phyloP scores from a whole-genome alignment of 805 yeast genomes.

The Tetrapisispora fleetii region DNA sequence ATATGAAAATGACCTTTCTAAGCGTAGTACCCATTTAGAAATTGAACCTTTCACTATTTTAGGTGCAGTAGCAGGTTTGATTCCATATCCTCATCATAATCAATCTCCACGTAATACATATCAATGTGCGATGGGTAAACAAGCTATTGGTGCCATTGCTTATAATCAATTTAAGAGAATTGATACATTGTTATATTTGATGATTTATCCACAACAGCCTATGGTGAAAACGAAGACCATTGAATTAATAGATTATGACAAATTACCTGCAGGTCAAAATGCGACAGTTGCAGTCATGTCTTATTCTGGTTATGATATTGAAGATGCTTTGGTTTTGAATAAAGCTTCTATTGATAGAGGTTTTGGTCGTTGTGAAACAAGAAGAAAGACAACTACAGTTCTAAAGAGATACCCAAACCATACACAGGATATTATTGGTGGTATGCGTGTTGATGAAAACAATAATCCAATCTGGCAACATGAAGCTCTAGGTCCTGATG shows the following conservation, averaged over 20 bases:
- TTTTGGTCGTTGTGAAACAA: constrained; percentile 93
- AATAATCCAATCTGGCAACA: constrained; percentile 82
- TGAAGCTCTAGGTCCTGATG: constrained; percentile 82
- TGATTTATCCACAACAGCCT: constrained; percentile 99
- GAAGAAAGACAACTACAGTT: constrained; percentile 82
- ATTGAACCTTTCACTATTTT: constrained; percentile 95
- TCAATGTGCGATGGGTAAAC: constrained; percentile 99
- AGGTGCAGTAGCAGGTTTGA: constrained; percentile 97
- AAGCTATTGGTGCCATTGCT: constrained; percentile 99
- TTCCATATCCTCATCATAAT: constrained; percentile 99
- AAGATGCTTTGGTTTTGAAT: constrained; percentile 93
- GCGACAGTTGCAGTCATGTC: constrained; percentile 99
- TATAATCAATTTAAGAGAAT: constrained; percentile 94
- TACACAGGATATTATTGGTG: constrained; percentile 82
- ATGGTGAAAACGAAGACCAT: constrained; percentile 97
- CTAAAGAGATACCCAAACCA: constrained; percentile 90
- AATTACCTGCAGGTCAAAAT: constrained; percentile 96
- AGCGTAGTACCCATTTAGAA: constrained; percentile 75
- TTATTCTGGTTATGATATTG: constrained; percentile 97
- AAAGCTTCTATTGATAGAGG: constrained; percentile 93
- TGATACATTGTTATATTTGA: constrained; percentile 82
- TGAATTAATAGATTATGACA: constrained; percentile 89
- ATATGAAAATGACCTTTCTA: constrained; percentile 57
- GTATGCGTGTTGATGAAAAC: constrained; percentile 79
- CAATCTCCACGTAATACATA: constrained; percentile 99